Evolutionary conservation across 106 monocot species (phyloP).

Genomic region (Allium cepa): DNA sequence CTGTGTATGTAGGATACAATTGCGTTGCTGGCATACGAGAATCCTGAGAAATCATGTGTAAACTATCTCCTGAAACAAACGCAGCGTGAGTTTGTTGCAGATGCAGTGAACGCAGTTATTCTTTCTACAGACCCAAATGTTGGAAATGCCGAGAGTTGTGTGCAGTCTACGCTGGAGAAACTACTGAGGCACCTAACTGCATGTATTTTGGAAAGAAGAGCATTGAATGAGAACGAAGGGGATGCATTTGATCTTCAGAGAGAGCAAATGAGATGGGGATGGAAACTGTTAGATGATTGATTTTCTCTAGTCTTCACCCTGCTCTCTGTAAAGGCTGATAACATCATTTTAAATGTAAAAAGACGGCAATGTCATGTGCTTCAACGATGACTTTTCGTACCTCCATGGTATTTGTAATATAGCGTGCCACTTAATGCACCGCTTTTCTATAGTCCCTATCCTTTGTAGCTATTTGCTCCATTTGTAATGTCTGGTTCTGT

Average conservation of each 20-base stretch:
- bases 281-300: slow-evolving; percentile 7
- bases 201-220: slow-evolving; percentile 54
- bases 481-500: too few species aligned
- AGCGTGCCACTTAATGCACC: too few species aligned
- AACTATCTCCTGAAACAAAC: slow-evolving; percentile 46
- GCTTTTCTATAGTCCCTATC: too few species aligned
- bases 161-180: slow-evolving; percentile 60
- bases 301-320: background rate
- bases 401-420: too few species aligned
- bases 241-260: slow-evolving; percentile 80
- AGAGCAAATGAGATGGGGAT: slow-evolving; percentile 13
- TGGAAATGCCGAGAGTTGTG: slow-evolving; percentile 21
- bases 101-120: slow-evolving; percentile 74
- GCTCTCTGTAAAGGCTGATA: too few species aligned
- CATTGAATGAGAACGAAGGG: slow-evolving; percentile 44
- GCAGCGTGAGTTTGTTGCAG: slow-evolving; percentile 86
- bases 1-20: slow-evolving; percentile 41
- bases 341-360: too few species aligned
- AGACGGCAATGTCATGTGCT: too few species aligned
- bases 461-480: too few species aligned
- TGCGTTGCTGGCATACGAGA: slow-evolving; percentile 71
- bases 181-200: slow-evolving; percentile 74
- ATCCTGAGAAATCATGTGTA: slow-evolving; percentile 53
- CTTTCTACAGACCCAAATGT: slow-evolving; percentile 48
- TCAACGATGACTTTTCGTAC: too few species aligned